Evolutionary conservation across 345 rosid genomes (phyloP), one percentile per base, ranked within the genome.

Genomic region (Pistacia integerrima): DNA sequence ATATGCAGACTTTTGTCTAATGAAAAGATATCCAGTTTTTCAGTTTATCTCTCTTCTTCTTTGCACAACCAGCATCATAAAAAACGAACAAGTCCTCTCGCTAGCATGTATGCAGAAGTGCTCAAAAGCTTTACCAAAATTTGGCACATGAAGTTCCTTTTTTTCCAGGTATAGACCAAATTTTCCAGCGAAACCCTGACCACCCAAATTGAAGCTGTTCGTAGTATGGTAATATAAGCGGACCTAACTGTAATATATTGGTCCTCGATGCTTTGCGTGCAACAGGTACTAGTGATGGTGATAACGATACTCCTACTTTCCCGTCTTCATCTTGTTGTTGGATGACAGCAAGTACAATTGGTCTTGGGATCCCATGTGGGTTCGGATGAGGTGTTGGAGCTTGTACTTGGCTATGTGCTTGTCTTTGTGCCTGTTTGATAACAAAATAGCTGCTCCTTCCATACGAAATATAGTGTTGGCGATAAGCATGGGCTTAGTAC

Each of bases 81-180:
- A 22, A 22, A 22, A 22, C 25, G 25, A 22, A 22, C 25, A 22
- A 22, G 90, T 84, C 69, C 85, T 84, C 59, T 89, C 89, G 33
- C 90, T 90, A 0, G 89, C 92, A 65, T 89, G 93, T 80, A 89
- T 85, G 25, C 93, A 90, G 76, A 90, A 85, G 85, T 88, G 91
- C 56, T 88, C 76, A 63, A 90, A 86, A 44, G 85, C 90, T 80
- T 85, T 90, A 82, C 83, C 88, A 79, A 90, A 90, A 69, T 86
- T 81, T 0, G 91, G 91, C 56, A 86, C 73, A 68, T 82, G 82
- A 11, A 64, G 18, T 72, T 77, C 83, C 60, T 79, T 74, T 12
- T 22, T 70, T 5, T 52, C 76, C 55, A 67, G 82, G 69, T 52
- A 49, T 41, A 14, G 33, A 30, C 63, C 80, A 22, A 38, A 75